phyloP scores from a whole-genome alignment of 169 alveolate species.

The Eimeria nieschulzi region DNA sequence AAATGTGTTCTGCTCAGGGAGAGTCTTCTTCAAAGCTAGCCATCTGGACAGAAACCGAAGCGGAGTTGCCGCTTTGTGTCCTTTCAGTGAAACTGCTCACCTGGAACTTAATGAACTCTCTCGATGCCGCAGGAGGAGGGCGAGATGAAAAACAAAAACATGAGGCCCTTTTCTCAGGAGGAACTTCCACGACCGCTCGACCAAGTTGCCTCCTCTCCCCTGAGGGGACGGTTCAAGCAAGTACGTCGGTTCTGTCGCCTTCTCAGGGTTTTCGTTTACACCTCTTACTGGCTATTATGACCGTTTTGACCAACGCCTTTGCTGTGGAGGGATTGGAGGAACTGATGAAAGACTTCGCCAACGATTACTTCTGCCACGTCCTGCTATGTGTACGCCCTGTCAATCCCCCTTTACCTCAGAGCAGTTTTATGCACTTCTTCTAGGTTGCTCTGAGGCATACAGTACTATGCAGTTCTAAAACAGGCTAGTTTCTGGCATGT shows the following conservation, averaged over 20 bases:
- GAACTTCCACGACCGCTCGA: neutral
- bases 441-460: too few relatives aligned
- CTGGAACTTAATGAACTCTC: neutral
- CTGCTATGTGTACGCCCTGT: neutral
- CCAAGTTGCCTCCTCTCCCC: neutral
- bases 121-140: neutral
- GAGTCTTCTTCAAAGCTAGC: neutral
- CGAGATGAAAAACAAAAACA: neutral
- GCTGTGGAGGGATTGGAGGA: constrained; percentile 14
- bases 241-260: neutral
- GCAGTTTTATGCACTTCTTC: too few relatives aligned
- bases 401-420: neutral
- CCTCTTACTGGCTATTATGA: neutral
- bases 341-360: neutral
- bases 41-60: constrained; percentile 44
- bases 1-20: neutral
- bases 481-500: neutral
- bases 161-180: neutral
- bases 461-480: too few relatives aligned
- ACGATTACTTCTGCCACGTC: neutral
- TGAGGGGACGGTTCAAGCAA: neutral
- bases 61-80: neutral
- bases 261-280: neutral
- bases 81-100: neutral
- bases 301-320: constrained; percentile 4